A percentile compares a stretch with the other conserved stretches of the same genome.
phyloP scores from a whole-genome alignment of 768 basidiomycete species.

The Rhodotorula sphaerocarpa region DNA sequence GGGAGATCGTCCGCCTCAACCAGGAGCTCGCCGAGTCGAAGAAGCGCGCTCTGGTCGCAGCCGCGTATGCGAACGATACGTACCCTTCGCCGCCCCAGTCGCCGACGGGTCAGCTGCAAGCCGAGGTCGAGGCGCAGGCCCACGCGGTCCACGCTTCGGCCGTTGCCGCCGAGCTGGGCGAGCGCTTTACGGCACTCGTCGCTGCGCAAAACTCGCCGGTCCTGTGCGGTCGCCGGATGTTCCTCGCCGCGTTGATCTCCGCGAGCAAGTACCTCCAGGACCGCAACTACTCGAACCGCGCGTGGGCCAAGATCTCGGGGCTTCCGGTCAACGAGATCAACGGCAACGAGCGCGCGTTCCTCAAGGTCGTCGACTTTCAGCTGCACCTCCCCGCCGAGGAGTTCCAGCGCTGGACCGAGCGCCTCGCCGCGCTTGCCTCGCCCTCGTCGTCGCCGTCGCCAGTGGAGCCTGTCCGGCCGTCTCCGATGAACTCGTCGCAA shows the following conservation, averaged over 20 bases:
- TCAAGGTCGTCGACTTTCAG: conserved; percentile 63
- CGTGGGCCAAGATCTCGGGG: conserved; percentile 91
- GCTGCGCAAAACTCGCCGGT: conserved; percentile 42
- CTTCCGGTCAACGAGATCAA: conserved; percentile 76
- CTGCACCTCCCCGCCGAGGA: conserved; percentile 34
- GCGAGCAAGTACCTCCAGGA: conserved; percentile 91
- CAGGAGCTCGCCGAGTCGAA: neutral
- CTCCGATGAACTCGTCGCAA: neutral
- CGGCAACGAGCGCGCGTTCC: conserved; percentile 77
- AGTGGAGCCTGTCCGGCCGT: neutral
- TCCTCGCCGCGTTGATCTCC: conserved; percentile 76
- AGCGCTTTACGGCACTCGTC: conserved; percentile 5
- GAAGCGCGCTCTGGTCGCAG: neutral
- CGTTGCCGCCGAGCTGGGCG: neutral
- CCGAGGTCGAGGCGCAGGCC: neutral
- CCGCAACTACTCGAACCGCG: conserved; percentile 82
- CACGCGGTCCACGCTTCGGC: neutral
- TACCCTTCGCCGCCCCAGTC: conserved; percentile 32
- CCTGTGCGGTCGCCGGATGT: conserved; percentile 77
- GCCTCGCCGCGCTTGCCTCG: conserved; percentile 12
- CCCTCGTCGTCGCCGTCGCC: neutral
- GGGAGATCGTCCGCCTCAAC: conserved; percentile 42
- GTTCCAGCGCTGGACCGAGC: conserved; percentile 34
- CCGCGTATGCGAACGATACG: neutral
- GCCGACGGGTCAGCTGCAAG: neutral